phyloP scores from a whole-genome alignment of 2,329 filamentous ascomycete genomes.

The Nakataea oryzae region DNA sequence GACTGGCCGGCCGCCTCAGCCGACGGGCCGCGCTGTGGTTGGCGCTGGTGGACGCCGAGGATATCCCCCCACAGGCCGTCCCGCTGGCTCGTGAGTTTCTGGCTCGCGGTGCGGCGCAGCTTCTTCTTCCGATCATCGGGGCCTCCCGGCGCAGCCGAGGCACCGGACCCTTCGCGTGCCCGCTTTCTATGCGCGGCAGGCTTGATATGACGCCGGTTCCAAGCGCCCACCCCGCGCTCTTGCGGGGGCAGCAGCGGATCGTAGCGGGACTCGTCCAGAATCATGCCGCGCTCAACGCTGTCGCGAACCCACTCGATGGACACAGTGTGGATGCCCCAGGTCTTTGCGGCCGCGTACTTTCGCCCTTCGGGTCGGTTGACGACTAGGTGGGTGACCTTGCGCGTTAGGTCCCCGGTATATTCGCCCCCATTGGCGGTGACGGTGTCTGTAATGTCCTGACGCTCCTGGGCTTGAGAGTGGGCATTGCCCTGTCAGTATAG shows the following conservation, averaged over 20 bases:
- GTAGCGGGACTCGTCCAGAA: slow-evolving; percentile 77
- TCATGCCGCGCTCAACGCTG: slow-evolving; percentile 77
- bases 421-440: slow-evolving; percentile 64
- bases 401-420: slow-evolving; percentile 82
- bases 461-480: slow-evolving; percentile 42
- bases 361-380: slow-evolving; percentile 69
- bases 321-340: slow-evolving; percentile 73
- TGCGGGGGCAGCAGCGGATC: slow-evolving; percentile 60
- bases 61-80: slow-evolving; percentile 89
- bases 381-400: slow-evolving; percentile 77
- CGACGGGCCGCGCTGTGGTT: background rate
- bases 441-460: slow-evolving; percentile 58
- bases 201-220: slow-evolving; percentile 42
- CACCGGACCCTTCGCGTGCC: slow-evolving; percentile 32
- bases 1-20: background rate
- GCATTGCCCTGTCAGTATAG: background rate
- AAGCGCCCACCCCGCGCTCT: slow-evolving; percentile 69
- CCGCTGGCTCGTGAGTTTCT: slow-evolving; percentile 69
- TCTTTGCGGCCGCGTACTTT: slow-evolving; percentile 81
- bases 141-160: slow-evolving; percentile 15
- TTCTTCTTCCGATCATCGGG: slow-evolving; percentile 61
- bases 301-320: slow-evolving; percentile 78
- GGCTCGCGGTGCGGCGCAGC: slow-evolving; percentile 76
- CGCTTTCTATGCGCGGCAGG: slow-evolving; percentile 47
- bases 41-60: slow-evolving; percentile 37